phyloP scores from a whole-genome alignment of 176 grass and related monocot species.

The Carex pumila region DNA sequence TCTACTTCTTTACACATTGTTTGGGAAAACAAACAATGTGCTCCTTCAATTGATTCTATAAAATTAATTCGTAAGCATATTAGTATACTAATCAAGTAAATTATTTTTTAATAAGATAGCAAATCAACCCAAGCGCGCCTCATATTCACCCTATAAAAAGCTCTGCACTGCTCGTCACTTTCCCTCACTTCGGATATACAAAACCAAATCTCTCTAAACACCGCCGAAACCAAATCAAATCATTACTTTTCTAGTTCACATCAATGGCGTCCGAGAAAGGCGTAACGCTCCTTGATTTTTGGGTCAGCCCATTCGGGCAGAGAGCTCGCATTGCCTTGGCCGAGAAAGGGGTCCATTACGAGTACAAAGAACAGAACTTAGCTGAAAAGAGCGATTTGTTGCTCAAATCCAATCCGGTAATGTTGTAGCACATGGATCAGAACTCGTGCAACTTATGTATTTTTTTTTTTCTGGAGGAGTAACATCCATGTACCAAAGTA shows the following conservation, averaged over 20 bases:
- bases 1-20: background rate
- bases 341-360: constrained; percentile 59
- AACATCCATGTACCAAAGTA: background rate
- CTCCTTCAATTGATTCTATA: background rate
- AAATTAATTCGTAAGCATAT: background rate
- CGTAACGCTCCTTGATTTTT: constrained; percentile 35
- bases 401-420: constrained; percentile 47
- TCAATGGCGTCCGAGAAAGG: constrained; percentile 17
- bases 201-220: background rate
- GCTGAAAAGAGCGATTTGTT: constrained; percentile 32
- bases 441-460: background rate
- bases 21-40: too few species aligned
- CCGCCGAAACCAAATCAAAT: background rate
- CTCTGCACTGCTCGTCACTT: background rate
- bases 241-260: background rate
- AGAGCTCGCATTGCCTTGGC: constrained; percentile 39
- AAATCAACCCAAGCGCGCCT: background rate
- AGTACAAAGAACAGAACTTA: constrained; percentile 52
- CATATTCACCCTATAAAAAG: background rate
- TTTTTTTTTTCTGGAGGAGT: background rate
- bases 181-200: background rate
- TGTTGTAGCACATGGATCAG: background rate
- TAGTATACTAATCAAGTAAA: background rate
- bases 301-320: constrained; percentile 57
- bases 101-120: too few species aligned